Percentiles rank a stretch among this genome's conserved stretches.
phyloP scores from a whole-genome alignment of 1,139 yeast species.

The Hyphopichia khmerensis region DNA sequence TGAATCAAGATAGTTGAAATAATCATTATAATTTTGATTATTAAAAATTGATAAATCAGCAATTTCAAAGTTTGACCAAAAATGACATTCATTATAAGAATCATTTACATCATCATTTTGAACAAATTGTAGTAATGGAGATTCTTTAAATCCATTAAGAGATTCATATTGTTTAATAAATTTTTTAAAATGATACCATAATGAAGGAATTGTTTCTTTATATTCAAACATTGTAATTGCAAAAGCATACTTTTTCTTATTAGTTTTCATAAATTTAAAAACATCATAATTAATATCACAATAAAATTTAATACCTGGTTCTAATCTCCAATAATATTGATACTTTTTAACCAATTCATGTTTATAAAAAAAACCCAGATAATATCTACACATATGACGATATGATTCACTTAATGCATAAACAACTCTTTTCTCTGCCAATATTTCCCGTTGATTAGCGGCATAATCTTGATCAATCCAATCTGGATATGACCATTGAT shows the following conservation, averaged over 20 bases:
- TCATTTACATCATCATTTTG: constrained; percentile 18
- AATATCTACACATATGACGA: constrained; percentile 39
- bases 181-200: constrained; percentile 25
- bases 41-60: constrained; percentile 28
- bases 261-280: constrained; percentile 22
- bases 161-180: constrained; percentile 14
- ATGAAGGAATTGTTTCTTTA: constrained; percentile 28
- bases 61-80: constrained; percentile 41
- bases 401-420: constrained; percentile 33
- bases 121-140: constrained; percentile 16
- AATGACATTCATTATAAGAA: constrained; percentile 38
- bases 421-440: constrained; percentile 15
- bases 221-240: constrained; percentile 32
- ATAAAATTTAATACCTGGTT: constrained; percentile 27
- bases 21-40: constrained; percentile 19
- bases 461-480: constrained; percentile 26
- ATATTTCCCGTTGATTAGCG: constrained; percentile 8
- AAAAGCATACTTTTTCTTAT: constrained; percentile 26
- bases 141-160: constrained; percentile 9
- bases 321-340: constrained; percentile 37
- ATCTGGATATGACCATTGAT: constrained; percentile 34
- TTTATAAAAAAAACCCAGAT: constrained; percentile 32
- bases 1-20: constrained; percentile 26
- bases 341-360: constrained; percentile 30
- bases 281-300: constrained; percentile 33